Percentiles rank a stretch among this genome's conserved stretches.
Evolutionary conservation across 495 filamentous ascomycete species (phyloP).

Genomic region (Baudoinia panamericana): DNA sequence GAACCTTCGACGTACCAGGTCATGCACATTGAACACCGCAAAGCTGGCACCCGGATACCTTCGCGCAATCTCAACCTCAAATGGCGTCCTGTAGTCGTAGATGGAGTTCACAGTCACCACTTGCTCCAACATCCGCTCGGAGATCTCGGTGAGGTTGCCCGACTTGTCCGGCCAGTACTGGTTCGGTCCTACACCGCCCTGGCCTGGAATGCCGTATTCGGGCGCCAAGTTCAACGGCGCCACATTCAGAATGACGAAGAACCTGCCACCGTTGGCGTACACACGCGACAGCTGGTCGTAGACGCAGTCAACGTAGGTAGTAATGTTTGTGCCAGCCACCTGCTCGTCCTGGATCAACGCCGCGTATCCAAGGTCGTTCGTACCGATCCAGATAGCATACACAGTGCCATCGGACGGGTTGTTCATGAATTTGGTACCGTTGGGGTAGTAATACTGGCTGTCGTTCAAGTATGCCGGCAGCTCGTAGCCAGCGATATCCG

Average conservation of each 20-base stretch:
- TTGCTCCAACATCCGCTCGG: constrained; percentile 48
- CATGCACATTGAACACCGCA: constrained; percentile 51
- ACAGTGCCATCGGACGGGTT: constrained; percentile 46
- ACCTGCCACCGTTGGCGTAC: constrained; percentile 50
- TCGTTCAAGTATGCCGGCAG: constrained; percentile 57
- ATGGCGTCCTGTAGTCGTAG: constrained; percentile 47
- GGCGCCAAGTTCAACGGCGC: constrained; percentile 50
- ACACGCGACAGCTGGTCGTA: constrained; percentile 45
- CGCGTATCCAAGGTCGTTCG: constrained; percentile 55
- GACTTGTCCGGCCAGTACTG: constrained; percentile 50
- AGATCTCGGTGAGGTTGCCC: constrained; percentile 43
- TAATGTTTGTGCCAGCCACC: constrained; percentile 41
- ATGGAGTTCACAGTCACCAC: constrained; percentile 48
- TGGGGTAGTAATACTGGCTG: constrained; percentile 29
- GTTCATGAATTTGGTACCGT: constrained; percentile 37
- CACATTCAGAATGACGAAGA: constrained; percentile 56
- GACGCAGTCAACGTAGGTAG: constrained; percentile 52
- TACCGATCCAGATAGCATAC: constrained; percentile 66
- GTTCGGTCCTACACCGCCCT: constrained; percentile 38
- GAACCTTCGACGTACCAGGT: constrained; percentile 31
- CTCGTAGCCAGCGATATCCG: constrained; percentile 53
- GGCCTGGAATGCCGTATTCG: constrained; percentile 38
- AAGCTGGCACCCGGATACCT: constrained; percentile 48
- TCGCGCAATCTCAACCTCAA: constrained; percentile 37
- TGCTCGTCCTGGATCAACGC: constrained; percentile 53